phyloP scores from a whole-genome alignment of 495 filamentous ascomycete species.

The Aspergillus affinis region DNA sequence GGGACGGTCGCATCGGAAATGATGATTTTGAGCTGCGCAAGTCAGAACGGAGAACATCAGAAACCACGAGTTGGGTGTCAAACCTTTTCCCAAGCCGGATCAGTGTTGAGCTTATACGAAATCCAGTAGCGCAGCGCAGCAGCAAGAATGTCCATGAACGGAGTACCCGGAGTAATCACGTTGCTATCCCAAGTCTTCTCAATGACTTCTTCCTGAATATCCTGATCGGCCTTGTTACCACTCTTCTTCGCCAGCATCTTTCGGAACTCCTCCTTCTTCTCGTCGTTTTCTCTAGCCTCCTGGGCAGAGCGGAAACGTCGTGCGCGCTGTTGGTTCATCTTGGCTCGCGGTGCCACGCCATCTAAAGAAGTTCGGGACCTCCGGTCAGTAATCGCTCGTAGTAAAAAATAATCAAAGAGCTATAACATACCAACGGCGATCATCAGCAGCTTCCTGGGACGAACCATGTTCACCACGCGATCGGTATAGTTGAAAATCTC shows the following conservation, averaged over 20 bases:
- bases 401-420: conserved; percentile 1
- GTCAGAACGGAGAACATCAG: conserved; percentile 21
- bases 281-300: conserved; percentile 91
- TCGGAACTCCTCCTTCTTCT: conserved; percentile 81
- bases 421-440: conserved; percentile 85
- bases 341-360: conserved; percentile 89
- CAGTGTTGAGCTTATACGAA: conserved; percentile 93
- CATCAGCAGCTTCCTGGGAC: conserved; percentile 92
- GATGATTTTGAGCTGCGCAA: conserved; percentile 76
- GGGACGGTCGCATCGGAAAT: conserved; percentile 98
- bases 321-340: conserved; percentile 97
- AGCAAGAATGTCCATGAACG: conserved; percentile 97
- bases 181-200: conserved; percentile 98
- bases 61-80: conserved; percentile 1
- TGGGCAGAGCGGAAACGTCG: conserved; percentile 89
- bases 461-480: conserved; percentile 96
- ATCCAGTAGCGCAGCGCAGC: conserved; percentile 93
- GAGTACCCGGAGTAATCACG: conserved; percentile 95
- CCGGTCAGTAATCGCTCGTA: conserved; percentile 1
- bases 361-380: conserved; percentile 49
- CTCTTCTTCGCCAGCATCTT: conserved; percentile 74
- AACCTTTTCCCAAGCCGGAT: conserved; percentile 91
- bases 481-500: conserved; percentile 98
- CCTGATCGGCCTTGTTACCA: conserved; percentile 57
- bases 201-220: conserved; percentile 59